phyloP scores from a whole-genome alignment of 2,329 filamentous ascomycete species.

The Cercospora zeina region DNA sequence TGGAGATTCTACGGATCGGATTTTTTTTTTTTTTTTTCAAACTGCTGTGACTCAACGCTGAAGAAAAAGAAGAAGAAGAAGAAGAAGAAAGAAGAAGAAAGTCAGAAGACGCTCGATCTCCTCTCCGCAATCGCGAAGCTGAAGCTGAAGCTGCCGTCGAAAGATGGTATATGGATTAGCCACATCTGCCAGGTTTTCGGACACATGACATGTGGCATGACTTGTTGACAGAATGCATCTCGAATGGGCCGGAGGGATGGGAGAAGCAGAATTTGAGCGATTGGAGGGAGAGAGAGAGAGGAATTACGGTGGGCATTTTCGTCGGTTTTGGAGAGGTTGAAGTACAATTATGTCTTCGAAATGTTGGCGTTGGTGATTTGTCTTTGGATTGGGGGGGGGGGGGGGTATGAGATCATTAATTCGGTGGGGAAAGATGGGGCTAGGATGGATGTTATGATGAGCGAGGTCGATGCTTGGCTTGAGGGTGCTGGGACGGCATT shows the following conservation, averaged over 20 bases:
- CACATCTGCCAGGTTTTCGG: no score
- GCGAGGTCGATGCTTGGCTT: neutral
- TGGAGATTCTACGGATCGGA: neutral
- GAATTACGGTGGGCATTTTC: neutral
- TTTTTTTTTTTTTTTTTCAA: neutral
- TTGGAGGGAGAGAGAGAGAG: no score
- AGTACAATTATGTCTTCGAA: neutral
- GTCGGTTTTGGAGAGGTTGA: neutral
- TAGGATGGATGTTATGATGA: neutral
- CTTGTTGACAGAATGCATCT: neutral
- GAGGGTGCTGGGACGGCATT: neutral
- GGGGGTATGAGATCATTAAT: neutral
- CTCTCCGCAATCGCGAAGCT: neutral
- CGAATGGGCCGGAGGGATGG: neutral
- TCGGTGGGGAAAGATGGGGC: neutral
- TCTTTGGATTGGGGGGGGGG: neutral
- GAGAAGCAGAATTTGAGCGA: neutral
- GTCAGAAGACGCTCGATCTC: neutral
- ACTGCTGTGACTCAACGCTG: neutral
- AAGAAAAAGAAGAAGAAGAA: no score
- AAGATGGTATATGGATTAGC: neutral
- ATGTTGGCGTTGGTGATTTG: neutral
- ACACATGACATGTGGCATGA: constrained; percentile 3
- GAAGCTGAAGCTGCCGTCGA: neutral
- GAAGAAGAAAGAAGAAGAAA: no score